Evolutionary conservation across 805 yeast species (phyloP), one percentile per base, ranked within the genome.

Genomic region (Nakazawaea pomicola): DNA sequence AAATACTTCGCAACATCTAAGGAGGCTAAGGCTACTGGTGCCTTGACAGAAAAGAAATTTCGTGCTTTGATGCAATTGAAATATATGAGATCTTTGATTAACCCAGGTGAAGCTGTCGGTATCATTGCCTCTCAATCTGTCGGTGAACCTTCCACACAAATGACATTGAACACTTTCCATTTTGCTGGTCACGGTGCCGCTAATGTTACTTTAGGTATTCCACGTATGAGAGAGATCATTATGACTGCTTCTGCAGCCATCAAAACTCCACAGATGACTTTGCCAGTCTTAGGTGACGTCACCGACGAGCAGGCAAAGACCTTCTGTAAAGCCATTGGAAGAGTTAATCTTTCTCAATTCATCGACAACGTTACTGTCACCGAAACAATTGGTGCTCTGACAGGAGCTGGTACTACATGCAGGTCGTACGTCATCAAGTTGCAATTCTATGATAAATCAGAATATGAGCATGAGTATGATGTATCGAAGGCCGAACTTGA

Each of bases 181-280:
- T 93, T 93, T 58, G 99, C 99, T 54, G 99, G 99, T 62, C 99
- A 95, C 69, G 99, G 99, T 79, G 99, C 99, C 44, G 99, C 99
- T 34, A 93, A 93, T 66, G 99, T 93, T 49, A 93, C 99, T 0
- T 74, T 93, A 56, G 99, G 99, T 84, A 93, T 93, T 60, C 99
- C 99, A 31, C 96, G 99, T 78, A 81, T 93, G 87, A 84, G 99
- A 78, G 99, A 93, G 76, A 93, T 93, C 64, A 89, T 93, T 61
- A 93, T 93, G 99, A 95, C 99, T 10, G 99, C 99, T 16, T 87
- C 96, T 45, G 80, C 96, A 17, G 67, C 84, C 36, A 93, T 93
- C 57, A 87, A 88, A 70, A 93, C 99, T n/a, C 99, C 99, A 33
- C 98, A 93, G 68, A 93, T 93, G 99, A 79, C 93, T 3, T 69